These are phyloP conservation scores for Trichoderma lentiforme DNA, from an alignment of 2,329 filamentous ascomycete species.

Conservation along the genomic window DNA sequence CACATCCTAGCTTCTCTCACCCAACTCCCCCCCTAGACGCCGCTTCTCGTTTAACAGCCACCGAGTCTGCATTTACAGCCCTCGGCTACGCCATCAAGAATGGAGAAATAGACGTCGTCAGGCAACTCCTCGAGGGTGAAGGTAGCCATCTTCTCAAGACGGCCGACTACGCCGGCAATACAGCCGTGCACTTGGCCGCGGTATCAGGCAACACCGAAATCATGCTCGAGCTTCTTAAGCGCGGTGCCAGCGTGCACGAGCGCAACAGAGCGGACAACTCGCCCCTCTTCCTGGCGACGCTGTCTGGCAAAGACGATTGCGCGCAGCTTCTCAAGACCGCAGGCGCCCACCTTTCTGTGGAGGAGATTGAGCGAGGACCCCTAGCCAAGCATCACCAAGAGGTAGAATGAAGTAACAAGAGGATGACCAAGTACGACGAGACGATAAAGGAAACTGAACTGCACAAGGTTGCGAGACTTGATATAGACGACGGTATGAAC, in stretches of 20 bases:
- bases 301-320: conserved; percentile 53
- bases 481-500: neutral
- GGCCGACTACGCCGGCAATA: conserved; percentile 79
- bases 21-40: conserved; percentile 54
- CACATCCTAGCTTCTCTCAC: conserved; percentile 71
- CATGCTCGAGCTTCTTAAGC: conserved; percentile 55
- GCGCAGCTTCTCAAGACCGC: conserved; percentile 55
- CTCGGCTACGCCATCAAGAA: conserved; percentile 77
- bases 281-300: conserved; percentile 60
- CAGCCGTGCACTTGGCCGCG: conserved; percentile 57
- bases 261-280: conserved; percentile 64
- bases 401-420: neutral
- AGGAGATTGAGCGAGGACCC: conserved; percentile 35
- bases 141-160: conserved; percentile 66
- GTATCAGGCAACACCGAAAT: conserved; percentile 53
- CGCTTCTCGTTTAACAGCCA: conserved; percentile 42
- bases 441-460: neutral
- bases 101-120: conserved; percentile 63
- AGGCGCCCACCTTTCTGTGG: conserved; percentile 54
- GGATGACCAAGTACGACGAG: neutral
- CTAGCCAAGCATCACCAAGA: conserved; percentile 23
- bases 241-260: conserved; percentile 64
- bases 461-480: neutral
- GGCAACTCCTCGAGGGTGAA: conserved; percentile 64
- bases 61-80: conserved; percentile 67